phyloP scores from a whole-genome alignment of 73 alveolate genomes.

The Stentor coeruleus region DNA sequence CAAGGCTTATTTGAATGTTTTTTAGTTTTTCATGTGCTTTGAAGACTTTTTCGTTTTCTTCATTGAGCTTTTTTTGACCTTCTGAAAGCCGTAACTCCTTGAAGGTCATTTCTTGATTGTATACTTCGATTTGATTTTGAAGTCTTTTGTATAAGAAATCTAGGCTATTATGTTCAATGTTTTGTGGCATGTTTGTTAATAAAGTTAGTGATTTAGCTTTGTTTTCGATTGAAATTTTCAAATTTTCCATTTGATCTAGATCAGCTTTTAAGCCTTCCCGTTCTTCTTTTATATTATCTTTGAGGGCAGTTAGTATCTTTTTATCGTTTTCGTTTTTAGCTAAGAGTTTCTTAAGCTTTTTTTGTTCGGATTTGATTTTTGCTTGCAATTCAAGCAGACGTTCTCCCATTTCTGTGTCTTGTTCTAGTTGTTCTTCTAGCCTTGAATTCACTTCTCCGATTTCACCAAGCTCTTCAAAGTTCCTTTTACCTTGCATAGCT shows the following conservation, averaged over 20 bases:
- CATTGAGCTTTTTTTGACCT: neutral
- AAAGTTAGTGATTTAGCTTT: neutral
- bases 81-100: neutral
- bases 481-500: too few species aligned
- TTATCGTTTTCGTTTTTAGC: neutral
- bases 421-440: too few species aligned
- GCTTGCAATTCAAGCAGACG: neutral
- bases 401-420: neutral
- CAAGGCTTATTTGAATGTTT: constrained; percentile 34
- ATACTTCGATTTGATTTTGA: neutral
- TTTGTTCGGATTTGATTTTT: neutral
- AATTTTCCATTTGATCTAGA: neutral
- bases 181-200: neutral
- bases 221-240: neutral
- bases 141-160: neutral
- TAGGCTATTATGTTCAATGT: neutral
- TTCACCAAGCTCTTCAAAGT: too few species aligned
- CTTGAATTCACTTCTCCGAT: too few species aligned
- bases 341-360: neutral
- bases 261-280: neutral
- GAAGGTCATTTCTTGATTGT: neutral
- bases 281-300: neutral
- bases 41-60: constrained; percentile 22
- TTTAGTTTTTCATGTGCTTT: constrained; percentile 38
- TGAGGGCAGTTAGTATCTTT: neutral